Evolutionary conservation across 73 alveolate genomes (phyloP), one percentile per base, ranked within the genome.

Genomic region (Paramecium caudatum): DNA sequence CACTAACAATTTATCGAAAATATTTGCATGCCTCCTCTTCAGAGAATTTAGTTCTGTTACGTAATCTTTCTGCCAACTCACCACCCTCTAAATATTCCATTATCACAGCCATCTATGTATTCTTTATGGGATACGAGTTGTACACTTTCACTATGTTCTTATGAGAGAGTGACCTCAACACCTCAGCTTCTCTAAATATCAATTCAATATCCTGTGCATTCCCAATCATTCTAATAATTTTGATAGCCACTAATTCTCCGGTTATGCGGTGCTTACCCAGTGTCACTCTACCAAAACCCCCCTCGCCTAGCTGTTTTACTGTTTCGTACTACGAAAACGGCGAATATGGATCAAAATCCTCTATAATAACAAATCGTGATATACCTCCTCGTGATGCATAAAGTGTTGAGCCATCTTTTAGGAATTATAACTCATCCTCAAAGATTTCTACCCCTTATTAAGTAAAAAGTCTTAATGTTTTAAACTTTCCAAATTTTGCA

Each of bases 231-330:
- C 97, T 94, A 25, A 98, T 94, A 23, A 94, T 92, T 93, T 98
- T 98, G 27, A 97, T 96, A 6, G 99, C 99, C 9, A 96, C 98
- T 92, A 94, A 90, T 47, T 97, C 97, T 33, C 95, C 86, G 21
- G 99, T 96, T 34, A 91, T 62, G 47, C 93, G 94, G 81, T 96
- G 99, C 39, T 91, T 94, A 47, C 96, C 97, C 27, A 98, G 90
- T 16, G 91, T 95, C 15, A 97, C 99, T 55, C 94, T 90, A 23
- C 99, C 99, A 86, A 95, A 98, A 0, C 99, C 99, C 5, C 99
- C 99, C 82, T 97, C 91, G 10, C 99, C 99, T 36, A 91, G 82
- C 23, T 69, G 41, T 78, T 81, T 91, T 45, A 93, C 92, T 93
- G 94, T 91, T 43, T 74, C 78, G 62, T 94, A 87, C 25, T 91